Evolutionary conservation across 2,329 filamentous ascomycete genomes (phyloP), one percentile per base, ranked within the genome.

Genomic region (Thermomyces lanuginosus): DNA sequence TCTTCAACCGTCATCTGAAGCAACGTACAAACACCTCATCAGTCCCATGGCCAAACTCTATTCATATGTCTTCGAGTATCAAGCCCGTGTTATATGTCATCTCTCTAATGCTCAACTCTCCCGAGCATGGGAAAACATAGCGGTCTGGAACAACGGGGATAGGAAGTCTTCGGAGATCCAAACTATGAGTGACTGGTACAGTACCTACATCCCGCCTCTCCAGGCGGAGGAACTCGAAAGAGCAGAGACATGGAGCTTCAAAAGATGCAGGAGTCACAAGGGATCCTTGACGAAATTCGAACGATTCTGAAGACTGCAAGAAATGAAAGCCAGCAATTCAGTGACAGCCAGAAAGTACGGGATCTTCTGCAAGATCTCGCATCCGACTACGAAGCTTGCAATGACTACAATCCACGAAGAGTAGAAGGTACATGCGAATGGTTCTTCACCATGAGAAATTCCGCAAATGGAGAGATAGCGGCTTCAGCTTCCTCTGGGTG

Each of bases 401-500:
- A 46, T 28, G 36, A 48, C 25, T 32, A 40, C 16, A 51, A 48
- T 20, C 42, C 38, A 4, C 3, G 8, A n/a, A 39, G 31, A 14
- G 41, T 51, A 1, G 2, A 19, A 1, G 47, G 41, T 6, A 55
- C 51, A 1, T 54, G 49, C 22, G 37, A 45, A 8, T 55, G 49
- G 51, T 45, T 54, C 28, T 51, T 4, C 6, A 33, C 2, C 38
- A 53, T 23, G 16, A 29, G 0, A 28, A 16, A 8, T 55, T 48
- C 12, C 33, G 22, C 5, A 21, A 33, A 5, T 55, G 50, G 51
- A 34, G 35, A 4, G 24, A 31, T 10, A 17, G 16, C 0, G 9
- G 28, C 4, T 42, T 43, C 0, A 37, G 29, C 18, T 21, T 48
- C 16, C 36, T 53, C 6, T 53, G 45, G 45, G 40, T 53, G 2